Conservation (phyloP, 345 rosid genomes). For the Noccaea caerulescens region DNA sequence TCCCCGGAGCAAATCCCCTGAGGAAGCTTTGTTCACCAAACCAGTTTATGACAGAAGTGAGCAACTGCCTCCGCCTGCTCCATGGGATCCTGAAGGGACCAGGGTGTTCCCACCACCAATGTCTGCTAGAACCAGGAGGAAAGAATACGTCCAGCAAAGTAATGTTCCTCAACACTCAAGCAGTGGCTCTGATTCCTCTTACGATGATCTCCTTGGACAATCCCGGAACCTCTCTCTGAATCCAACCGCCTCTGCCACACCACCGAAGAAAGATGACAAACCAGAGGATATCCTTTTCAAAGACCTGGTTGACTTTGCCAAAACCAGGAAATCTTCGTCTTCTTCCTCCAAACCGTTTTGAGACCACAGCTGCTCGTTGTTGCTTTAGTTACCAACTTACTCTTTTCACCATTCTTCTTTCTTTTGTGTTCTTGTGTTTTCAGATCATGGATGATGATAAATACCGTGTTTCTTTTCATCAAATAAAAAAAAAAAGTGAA, state of each 20-base stretch:
- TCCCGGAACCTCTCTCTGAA: slow-evolving; percentile 71
- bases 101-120: slow-evolving; percentile 68
- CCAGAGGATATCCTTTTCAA: slow-evolving; percentile 89
- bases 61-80: slow-evolving; percentile 66
- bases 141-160: slow-evolving; percentile 56
- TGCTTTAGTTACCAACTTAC: slow-evolving; percentile 19
- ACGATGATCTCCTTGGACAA: slow-evolving; percentile 64
- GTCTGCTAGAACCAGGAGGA: slow-evolving; percentile 76
- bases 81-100: slow-evolving; percentile 62
- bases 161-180: slow-evolving; percentile 48
- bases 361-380: slow-evolving; percentile 35
- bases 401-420: slow-evolving; percentile 30
- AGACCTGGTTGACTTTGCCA: slow-evolving; percentile 89
- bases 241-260: slow-evolving; percentile 35
- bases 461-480: slow-evolving; percentile 23
- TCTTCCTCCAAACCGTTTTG: slow-evolving; percentile 70
- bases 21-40: slow-evolving; percentile 36
- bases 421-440: slow-evolving; percentile 33
- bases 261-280: slow-evolving; percentile 60
- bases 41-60: slow-evolving; percentile 68
- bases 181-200: slow-evolving; percentile 60
- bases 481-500: slow-evolving; percentile 19
- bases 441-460: slow-evolving; percentile 30
- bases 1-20: slow-evolving; percentile 38
- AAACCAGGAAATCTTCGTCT: slow-evolving; percentile 71